Percentiles rank a stretch among this genome's conserved stretches.
phyloP scores from a whole-genome alignment of 176 grass and related monocot genomes.

The Musa troglodytarum region DNA sequence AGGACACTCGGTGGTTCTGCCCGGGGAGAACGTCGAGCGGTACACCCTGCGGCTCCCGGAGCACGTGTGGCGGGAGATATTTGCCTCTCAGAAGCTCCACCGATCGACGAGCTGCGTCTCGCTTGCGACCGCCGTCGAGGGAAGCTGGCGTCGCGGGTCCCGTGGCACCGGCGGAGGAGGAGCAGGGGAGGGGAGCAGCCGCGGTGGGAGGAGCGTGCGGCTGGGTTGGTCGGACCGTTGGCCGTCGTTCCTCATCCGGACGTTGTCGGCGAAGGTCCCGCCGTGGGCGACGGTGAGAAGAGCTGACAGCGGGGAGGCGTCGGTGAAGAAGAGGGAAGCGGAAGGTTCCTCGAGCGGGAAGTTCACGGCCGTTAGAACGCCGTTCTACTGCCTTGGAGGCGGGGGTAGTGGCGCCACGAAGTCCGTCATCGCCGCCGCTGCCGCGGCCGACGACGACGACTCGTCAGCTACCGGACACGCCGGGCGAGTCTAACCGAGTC shows the following conservation, averaged over 20 bases:
- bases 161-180: conserved; percentile 28
- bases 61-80: conserved; percentile 42
- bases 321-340: conserved; percentile 36
- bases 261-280: conserved; percentile 55
- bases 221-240: conserved; percentile 54
- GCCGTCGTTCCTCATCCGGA: conserved; percentile 64
- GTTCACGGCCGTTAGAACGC: conserved; percentile 11
- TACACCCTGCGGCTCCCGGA: conserved; percentile 75
- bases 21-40: conserved; percentile 26
- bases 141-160: conserved; percentile 29
- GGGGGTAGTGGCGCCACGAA: not conserved
- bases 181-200: conserved; percentile 40
- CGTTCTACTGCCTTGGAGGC: conserved; percentile 22
- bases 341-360: conserved; percentile 30
- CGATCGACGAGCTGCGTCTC: conserved; percentile 46
- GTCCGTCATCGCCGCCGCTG: no score
- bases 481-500: conserved; percentile 2
- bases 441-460: not conserved
- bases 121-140: conserved; percentile 28
- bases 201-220: conserved; percentile 36
- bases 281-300: conserved; percentile 32
- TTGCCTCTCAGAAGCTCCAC: conserved; percentile 41
- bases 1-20: conserved; percentile 45
- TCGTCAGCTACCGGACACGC: not conserved
- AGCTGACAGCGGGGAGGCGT: conserved; percentile 33